Conservation (phyloP, 176 grass and related monocot species). For the Avena sativa region DNA sequence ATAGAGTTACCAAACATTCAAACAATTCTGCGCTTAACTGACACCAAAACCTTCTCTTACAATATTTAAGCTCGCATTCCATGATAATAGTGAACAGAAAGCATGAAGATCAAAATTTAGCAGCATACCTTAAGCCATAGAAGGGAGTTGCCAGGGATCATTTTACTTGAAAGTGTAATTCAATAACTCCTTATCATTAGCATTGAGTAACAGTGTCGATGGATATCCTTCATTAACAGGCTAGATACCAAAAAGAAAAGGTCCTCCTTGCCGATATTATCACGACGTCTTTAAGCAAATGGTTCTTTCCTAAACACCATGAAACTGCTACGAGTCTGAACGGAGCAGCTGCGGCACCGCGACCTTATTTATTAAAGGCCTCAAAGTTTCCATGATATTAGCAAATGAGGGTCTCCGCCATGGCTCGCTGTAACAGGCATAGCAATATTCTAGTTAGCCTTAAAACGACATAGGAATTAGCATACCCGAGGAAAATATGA, state of each 20-base stretch:
- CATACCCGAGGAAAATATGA: slow-evolving; percentile 16
- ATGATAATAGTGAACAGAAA: slow-evolving; percentile 10
- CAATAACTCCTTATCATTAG: slow-evolving; percentile 21
- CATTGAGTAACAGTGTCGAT: slow-evolving; percentile 18
- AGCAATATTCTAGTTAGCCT: slow-evolving; percentile 29
- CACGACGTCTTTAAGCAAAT: slow-evolving; percentile 17
- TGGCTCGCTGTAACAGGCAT: slow-evolving; percentile 59
- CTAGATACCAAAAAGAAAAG: slow-evolving; percentile 20
- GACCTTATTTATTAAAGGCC: slow-evolving; percentile 63
- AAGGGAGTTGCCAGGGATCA: slow-evolving; percentile 31
- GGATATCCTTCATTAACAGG: slow-evolving; percentile 26
- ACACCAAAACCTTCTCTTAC: slow-evolving; percentile 12
- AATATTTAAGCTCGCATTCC: background rate
- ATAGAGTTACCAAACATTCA: background rate
- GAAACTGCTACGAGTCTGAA: slow-evolving; percentile 45
- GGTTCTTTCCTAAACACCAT: background rate
- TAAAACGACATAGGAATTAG: background rate
- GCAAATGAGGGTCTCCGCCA: slow-evolving; percentile 88
- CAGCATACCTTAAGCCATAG: slow-evolving; percentile 47
- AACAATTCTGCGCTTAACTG: background rate
- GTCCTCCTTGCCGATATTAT: slow-evolving; percentile 21
- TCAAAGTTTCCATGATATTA: slow-evolving; percentile 79
- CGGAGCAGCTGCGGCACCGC: slow-evolving; percentile 44
- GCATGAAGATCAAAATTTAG: background rate
- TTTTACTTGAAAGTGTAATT: slow-evolving; percentile 21